Percentiles rank a stretch among this genome's conserved stretches.
Conservation (phyloP, 768 basidiomycete species). For the Tulasnella sp. region DNA sequence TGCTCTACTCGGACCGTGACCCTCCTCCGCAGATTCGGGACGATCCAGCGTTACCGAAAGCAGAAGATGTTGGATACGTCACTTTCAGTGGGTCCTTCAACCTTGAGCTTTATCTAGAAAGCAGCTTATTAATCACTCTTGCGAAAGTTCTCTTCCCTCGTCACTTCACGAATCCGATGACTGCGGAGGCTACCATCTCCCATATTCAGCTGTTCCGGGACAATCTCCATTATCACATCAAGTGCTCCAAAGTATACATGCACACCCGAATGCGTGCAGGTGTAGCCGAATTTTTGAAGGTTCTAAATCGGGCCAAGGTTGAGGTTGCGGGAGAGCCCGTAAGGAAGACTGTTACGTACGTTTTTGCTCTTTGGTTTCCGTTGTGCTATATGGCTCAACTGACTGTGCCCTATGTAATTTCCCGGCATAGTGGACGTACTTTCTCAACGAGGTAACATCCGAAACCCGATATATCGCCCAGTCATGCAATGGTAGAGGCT, state of each 20-base stretch:
- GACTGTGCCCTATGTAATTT: constrained; percentile 6
- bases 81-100: constrained; percentile 59
- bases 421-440: constrained; percentile 1
- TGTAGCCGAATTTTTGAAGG: constrained; percentile 92
- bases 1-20: constrained; percentile 89
- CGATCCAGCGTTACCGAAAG: constrained; percentile 70
- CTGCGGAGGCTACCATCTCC: constrained; percentile 77
- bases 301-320: constrained; percentile 92
- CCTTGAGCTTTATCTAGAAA: not conserved
- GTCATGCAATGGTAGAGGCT: constrained; percentile 9
- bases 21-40: constrained; percentile 96
- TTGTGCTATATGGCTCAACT: not conserved
- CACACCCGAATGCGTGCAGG: constrained; percentile 94
- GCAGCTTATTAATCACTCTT: not conserved
- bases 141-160: constrained; percentile 82
- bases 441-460: constrained; percentile 8
- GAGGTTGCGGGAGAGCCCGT: constrained; percentile 71
- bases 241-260: constrained; percentile 98
- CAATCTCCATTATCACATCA: constrained; percentile 99
- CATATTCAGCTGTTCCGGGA: constrained; percentile 96
- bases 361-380: not conserved
- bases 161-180: constrained; percentile 72
- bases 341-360: constrained; percentile 84
- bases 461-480: not conserved
- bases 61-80: constrained; percentile 91